A percentile compares a stretch with the other conserved stretches of the same genome.
These are phyloP conservation scores for Nakazawaea molendinolei DNA, from an alignment of 805 yeast genomes.

Conservation along the genomic window DNA sequence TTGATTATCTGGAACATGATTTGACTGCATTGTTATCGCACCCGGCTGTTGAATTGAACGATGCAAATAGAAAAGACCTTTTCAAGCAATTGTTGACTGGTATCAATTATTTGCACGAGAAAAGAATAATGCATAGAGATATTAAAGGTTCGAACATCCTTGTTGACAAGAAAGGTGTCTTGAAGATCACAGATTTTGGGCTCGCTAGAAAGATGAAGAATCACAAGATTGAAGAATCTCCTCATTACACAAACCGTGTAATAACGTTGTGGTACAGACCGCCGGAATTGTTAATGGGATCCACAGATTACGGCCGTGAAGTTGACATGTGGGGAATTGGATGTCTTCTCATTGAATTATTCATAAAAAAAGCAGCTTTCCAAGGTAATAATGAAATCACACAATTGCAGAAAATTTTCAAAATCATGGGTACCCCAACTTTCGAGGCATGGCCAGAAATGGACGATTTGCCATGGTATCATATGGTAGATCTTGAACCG, in stretches of 20 bases:
- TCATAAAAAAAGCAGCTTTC: conserved; percentile 67
- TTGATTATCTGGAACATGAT: conserved; percentile 92
- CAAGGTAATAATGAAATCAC: conserved; percentile 87
- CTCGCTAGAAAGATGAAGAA: conserved; percentile 71
- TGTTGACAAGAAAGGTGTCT: conserved; percentile 51
- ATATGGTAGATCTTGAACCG: conserved; percentile 59
- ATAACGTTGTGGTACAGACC: conserved; percentile 98
- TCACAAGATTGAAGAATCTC: conserved; percentile 41
- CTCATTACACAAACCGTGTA: conserved; percentile 90
- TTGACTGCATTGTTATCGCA: conserved; percentile 81
- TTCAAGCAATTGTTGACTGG: conserved; percentile 65
- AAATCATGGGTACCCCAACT: conserved; percentile 83
- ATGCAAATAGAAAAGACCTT: conserved; percentile 59
- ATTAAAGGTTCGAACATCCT: conserved; percentile 77
- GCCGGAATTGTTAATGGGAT: conserved; percentile 85
- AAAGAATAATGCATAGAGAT: conserved; percentile 70
- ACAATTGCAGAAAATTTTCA: conserved; percentile 71
- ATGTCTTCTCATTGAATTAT: conserved; percentile 78
- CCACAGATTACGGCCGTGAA: conserved; percentile 83
- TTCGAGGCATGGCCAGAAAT: conserved; percentile 69
- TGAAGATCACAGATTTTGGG: conserved; percentile 80
- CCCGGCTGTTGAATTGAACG: conserved; percentile 54
- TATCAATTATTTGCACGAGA: conserved; percentile 59
- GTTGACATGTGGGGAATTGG: conserved; percentile 98
- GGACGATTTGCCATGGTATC: conserved; percentile 88